Evolutionary conservation across 2,329 filamentous ascomycete species (phyloP).

Genomic region (Colletotrichum godetiae): DNA sequence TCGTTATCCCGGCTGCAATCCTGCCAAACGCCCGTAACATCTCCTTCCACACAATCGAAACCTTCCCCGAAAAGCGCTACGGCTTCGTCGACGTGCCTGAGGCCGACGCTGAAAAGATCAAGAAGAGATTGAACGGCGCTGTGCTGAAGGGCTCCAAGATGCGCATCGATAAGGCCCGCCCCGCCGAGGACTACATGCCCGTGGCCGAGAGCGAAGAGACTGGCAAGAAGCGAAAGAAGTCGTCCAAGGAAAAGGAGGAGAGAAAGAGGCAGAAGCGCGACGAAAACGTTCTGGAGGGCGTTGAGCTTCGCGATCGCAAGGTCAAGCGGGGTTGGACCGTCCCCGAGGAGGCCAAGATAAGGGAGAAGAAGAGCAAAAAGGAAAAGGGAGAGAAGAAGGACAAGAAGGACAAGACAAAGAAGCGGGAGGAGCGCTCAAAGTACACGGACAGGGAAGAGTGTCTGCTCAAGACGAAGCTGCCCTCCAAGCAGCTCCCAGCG

Average conservation of each 20-base stretch:
- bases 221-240: slow-evolving; percentile 57
- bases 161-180: slow-evolving; percentile 82
- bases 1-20: slow-evolving; percentile 77
- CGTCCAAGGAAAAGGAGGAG: slow-evolving; percentile 44
- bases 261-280: slow-evolving; percentile 65
- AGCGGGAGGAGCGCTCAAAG: slow-evolving; percentile 74
- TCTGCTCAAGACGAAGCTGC: slow-evolving; percentile 83
- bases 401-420: slow-evolving; percentile 64
- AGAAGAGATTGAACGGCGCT: slow-evolving; percentile 89
- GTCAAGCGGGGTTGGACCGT: slow-evolving; percentile 94
- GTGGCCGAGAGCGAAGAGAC: slow-evolving; percentile 46
- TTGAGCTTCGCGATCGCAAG: slow-evolving; percentile 79
- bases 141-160: slow-evolving; percentile 88
- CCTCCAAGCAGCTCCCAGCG: slow-evolving; percentile 48
- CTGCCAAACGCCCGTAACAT: slow-evolving; percentile 78
- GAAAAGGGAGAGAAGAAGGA: slow-evolving; percentile 57
- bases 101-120: slow-evolving; percentile 88
- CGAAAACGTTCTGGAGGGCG: slow-evolving; percentile 68
- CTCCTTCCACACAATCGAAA: slow-evolving; percentile 87
- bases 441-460: slow-evolving; percentile 86
- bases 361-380: slow-evolving; percentile 58
- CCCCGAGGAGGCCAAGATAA: slow-evolving; percentile 61
- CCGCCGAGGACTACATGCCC: slow-evolving; percentile 63
- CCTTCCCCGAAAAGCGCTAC: slow-evolving; percentile 91
- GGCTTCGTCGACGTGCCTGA: slow-evolving; percentile 87